Conservation (phyloP, 768 basidiomycete genomes). For the Amyloporia xantha region DNA sequence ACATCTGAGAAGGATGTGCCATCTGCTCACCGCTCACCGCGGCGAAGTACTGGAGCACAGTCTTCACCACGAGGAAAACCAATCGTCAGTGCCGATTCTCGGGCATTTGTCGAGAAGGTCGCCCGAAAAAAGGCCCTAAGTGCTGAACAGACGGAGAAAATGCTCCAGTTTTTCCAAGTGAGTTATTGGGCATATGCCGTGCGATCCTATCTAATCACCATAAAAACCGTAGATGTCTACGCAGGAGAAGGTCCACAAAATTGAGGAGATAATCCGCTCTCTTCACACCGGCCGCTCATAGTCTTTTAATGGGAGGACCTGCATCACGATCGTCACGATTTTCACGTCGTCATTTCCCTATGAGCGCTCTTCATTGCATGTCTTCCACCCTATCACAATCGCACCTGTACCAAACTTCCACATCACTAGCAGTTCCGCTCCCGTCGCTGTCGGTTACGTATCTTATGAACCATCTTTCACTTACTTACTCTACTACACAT, state of each 20-base stretch:
- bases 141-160: conserved; percentile 33
- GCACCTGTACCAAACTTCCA: too few relatives aligned
- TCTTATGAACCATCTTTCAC: too few relatives aligned
- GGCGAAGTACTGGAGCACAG: too few relatives aligned
- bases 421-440: too few relatives aligned
- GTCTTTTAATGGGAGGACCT: too few relatives aligned
- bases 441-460: too few relatives aligned
- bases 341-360: too few relatives aligned
- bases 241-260: conserved; percentile 45
- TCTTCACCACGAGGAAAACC: background rate
- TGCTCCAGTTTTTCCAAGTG: conserved; percentile 50
- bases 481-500: too few relatives aligned
- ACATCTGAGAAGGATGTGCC: background rate
- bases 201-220: background rate
- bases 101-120: conserved; percentile 40
- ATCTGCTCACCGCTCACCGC: background rate
- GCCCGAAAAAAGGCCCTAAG: conserved; percentile 34
- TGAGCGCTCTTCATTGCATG: too few relatives aligned
- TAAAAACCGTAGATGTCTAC: conserved; percentile 41
- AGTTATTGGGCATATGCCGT: conserved; percentile 16
- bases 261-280: conserved; percentile 40
- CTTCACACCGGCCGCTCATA: too few relatives aligned
- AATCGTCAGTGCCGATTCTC: conserved; percentile 11
- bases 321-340: background rate
- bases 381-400: too few relatives aligned